These are phyloP conservation scores for Physaria fendleri DNA, from an alignment of 345 rosid genomes.

Conservation along the genomic window DNA sequence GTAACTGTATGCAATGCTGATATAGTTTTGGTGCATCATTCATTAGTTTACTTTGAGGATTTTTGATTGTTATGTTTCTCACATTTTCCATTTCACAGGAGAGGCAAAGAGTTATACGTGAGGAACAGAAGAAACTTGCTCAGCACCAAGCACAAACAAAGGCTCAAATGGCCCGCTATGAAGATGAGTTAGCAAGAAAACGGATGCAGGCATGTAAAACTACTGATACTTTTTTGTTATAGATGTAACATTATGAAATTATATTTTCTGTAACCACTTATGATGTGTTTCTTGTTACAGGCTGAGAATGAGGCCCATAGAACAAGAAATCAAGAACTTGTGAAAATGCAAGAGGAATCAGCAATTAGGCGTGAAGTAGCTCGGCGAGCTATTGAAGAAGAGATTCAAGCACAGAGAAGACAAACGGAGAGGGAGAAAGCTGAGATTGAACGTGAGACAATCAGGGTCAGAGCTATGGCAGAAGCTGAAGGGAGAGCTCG, in stretches of 20 bases:
- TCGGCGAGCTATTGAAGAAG: slow-evolving; percentile 90
- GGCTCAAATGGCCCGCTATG: slow-evolving; percentile 93
- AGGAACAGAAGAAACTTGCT: slow-evolving; percentile 84
- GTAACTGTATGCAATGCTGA: neutral
- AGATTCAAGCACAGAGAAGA: slow-evolving; percentile 84
- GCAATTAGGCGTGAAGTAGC: slow-evolving; percentile 81
- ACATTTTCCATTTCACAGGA: slow-evolving; percentile 47
- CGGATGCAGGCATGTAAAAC: slow-evolving; percentile 79
- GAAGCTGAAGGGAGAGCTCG: slow-evolving; percentile 99
- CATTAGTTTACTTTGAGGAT: neutral
- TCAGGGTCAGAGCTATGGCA: slow-evolving; percentile 89
- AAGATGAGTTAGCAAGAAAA: slow-evolving; percentile 89
- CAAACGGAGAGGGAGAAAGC: slow-evolving; percentile 98
- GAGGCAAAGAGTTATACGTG: slow-evolving; percentile 76
- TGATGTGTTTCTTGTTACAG: slow-evolving; percentile 37
- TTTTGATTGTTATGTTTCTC: slow-evolving; percentile 15
- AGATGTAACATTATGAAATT: neutral
- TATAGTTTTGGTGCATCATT: neutral
- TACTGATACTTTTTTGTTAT: neutral
- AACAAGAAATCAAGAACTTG: slow-evolving; percentile 92
- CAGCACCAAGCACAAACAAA: slow-evolving; percentile 89
- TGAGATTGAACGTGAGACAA: slow-evolving; percentile 97
- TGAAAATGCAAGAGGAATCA: slow-evolving; percentile 88
- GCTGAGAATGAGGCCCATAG: slow-evolving; percentile 88
- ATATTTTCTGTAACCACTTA: neutral